Percentiles rank a stretch among this genome's conserved stretches.
Conservation (phyloP, 2,329 filamentous ascomycete genomes). For the Penicillium sp. region DNA sequence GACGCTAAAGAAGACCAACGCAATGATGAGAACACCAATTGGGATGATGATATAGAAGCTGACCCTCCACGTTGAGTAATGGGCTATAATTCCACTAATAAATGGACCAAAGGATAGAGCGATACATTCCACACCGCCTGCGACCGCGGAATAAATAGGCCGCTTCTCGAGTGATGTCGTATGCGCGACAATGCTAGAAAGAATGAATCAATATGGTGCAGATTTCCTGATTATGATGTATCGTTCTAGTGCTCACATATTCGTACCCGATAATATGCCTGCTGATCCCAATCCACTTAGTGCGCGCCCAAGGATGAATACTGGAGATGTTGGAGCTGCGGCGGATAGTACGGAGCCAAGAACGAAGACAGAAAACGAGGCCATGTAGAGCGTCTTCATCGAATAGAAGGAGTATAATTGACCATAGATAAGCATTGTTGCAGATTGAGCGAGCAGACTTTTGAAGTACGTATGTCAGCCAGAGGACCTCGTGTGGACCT, state of each 20-base stretch:
- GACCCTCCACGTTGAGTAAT: conserved; percentile 4
- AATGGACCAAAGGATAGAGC: conserved; percentile 11
- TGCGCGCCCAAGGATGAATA: conserved; percentile 32
- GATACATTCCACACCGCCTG: conserved; percentile 2
- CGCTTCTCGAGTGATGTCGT: background rate
- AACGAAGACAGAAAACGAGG: conserved; percentile 31
- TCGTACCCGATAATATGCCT: conserved; percentile 22
- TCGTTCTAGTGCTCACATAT: conserved; percentile 2
- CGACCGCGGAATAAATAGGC: background rate
- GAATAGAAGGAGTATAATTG: conserved; percentile 33
- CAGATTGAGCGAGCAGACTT: conserved; percentile 2
- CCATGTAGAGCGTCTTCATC: conserved; percentile 33
- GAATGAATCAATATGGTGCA: background rate
- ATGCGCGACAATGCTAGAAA: background rate
- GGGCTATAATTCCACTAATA: conserved; percentile 6
- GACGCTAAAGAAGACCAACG: background rate
- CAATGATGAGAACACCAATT: background rate
- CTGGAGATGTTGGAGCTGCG: conserved; percentile 28
- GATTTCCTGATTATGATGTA: background rate
- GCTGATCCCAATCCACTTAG: conserved; percentile 28
- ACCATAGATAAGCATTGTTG: conserved; percentile 22
- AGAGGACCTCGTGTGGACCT: too few species aligned
- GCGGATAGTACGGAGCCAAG: conserved; percentile 31
- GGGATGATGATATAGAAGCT: conserved; percentile 4
- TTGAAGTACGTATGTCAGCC: background rate